These are phyloP conservation scores for Didymella glomerata DNA, from an alignment of 2,329 filamentous ascomycete genomes.

Conservation along the genomic window DNA sequence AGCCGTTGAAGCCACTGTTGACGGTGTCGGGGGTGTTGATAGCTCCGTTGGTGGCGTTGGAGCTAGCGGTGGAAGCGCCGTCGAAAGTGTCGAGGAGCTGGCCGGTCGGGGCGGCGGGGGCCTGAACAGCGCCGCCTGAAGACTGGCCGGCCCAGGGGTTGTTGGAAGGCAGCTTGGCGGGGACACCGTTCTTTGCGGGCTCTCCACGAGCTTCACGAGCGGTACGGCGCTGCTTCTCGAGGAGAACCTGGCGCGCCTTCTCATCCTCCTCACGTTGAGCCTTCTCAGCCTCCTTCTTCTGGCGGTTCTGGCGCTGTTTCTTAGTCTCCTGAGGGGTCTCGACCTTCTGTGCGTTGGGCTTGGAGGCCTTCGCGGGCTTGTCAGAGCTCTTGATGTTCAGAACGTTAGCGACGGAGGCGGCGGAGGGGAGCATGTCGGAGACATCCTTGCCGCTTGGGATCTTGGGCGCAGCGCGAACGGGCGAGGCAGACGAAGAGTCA, in stretches of 20 bases:
- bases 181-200: conserved; percentile 78
- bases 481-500: conserved; percentile 71
- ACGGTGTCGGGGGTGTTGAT: conserved; percentile 50
- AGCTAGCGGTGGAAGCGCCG: conserved; percentile 52
- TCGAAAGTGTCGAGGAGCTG: conserved; percentile 63
- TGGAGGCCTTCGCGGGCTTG: conserved; percentile 65
- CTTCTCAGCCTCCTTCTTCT: conserved; percentile 86
- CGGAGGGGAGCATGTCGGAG: conserved; percentile 89
- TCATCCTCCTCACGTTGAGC: conserved; percentile 78
- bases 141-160: conserved; percentile 63
- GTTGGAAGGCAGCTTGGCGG: conserved; percentile 56
- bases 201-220: conserved; percentile 85
- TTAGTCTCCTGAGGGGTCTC: conserved; percentile 74
- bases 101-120: conserved; percentile 34
- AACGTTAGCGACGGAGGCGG: conserved; percentile 72
- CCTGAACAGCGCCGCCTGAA: conserved; percentile 34
- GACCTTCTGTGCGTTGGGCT: conserved; percentile 68
- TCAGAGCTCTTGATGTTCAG: conserved; percentile 77
- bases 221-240: conserved; percentile 83
- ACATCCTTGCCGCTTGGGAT: conserved; percentile 73
- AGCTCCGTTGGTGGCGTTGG: conserved; percentile 52
- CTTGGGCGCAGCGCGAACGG: conserved; percentile 56
- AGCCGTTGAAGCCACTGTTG: conserved; percentile 53
- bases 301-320: conserved; percentile 93
- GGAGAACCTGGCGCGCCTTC: conserved; percentile 74